Base-by-base conservation (phyloP, 1,284 basidiomycete species). In the Mycena sp. region DNA sequence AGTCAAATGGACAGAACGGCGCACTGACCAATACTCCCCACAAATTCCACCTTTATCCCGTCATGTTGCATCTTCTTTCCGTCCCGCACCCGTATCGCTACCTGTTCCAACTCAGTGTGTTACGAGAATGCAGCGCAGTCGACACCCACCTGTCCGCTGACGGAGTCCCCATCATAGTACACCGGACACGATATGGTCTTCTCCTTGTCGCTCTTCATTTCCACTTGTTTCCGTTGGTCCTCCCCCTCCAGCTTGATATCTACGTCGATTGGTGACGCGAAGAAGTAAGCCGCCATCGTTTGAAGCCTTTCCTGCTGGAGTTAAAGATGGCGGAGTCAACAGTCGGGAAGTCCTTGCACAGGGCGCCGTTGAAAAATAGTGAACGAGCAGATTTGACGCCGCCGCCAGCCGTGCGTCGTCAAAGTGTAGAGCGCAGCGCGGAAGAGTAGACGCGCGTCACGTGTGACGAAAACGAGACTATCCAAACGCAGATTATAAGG, bases 21-120 rank as follows among this genome's bases (percentile, higher is more conserved):
- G 21, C 35, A 61, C 52, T 7, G 9, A 94, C 96, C 96, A 73
- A 99, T 99, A 70, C 93, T 95, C 16, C 97, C 97, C 17, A 97
- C 92, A 71, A 99, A 96, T 78, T 99, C 97, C 59, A 99, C 93
- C 77, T 98, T 96, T 74, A 99, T 96, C 1, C 98, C 97, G 53
- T 99, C 97, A 72, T 99, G 98, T 28, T 91, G 87, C 58, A 98
- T 83, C 78, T 93, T 95, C 87, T 98, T 99, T 14, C 97, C 96
- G 73, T 99, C 97, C 52, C 95, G 88, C 16, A 97, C 91, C 29
- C 95, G 87, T 57, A 99, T 90, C 17, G 90, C 85, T 1, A 95
- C 92, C 94, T 98, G 72, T 16, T 44, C 25, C 25, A 30, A 3
- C 38, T 56, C 26, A 60, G n/a, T n/a, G 53, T 23, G 16, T 30